Percentiles rank a stretch among this genome's conserved stretches.
Conservation (phyloP, 352 stramenopile species). For the Phytopythium delawarense region DNA sequence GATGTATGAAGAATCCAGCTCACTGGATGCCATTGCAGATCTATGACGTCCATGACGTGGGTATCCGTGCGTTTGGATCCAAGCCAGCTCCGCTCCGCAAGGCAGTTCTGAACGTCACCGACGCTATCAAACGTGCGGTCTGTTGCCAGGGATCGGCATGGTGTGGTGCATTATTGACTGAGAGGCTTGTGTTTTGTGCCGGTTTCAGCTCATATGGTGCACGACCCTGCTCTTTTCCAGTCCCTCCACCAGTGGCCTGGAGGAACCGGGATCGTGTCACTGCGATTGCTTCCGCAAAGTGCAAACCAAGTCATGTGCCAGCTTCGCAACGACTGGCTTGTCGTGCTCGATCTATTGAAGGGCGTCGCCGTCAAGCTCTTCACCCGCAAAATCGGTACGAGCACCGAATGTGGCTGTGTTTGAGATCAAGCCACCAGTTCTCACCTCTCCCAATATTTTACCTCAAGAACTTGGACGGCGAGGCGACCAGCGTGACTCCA, state of each 20-base stretch:
- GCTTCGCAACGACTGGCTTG: conserved; percentile 69
- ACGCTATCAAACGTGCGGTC: conserved; percentile 44
- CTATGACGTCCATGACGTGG: conserved; percentile 58
- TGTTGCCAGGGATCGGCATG: not conserved
- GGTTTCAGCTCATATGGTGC: conserved; percentile 20
- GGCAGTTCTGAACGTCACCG: conserved; percentile 32
- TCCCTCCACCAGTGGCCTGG: not conserved
- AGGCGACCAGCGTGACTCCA: not conserved
- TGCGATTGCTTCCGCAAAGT: conserved; percentile 30
- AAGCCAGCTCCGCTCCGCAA: conserved; percentile 52
- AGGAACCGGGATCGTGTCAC: conserved; percentile 28
- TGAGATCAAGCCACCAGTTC: not conserved
- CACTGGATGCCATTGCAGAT: conserved; percentile 20
- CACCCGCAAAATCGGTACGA: conserved; percentile 47
- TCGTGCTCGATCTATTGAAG: conserved; percentile 43
- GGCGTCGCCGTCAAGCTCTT: conserved; percentile 47
- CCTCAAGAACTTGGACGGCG: not conserved
- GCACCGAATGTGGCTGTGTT: not conserved
- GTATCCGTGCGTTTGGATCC: conserved; percentile 62
- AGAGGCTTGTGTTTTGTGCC: conserved; percentile 6
- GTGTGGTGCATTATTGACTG: not conserved
- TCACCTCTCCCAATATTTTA: not conserved
- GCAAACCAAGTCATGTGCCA: conserved; percentile 51
- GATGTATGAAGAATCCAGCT: not conserved
- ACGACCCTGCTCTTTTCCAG: conserved; percentile 6